Evolutionary conservation across 2,329 filamentous ascomycete genomes (phyloP).

Genomic region (Neonectria faginata): DNA sequence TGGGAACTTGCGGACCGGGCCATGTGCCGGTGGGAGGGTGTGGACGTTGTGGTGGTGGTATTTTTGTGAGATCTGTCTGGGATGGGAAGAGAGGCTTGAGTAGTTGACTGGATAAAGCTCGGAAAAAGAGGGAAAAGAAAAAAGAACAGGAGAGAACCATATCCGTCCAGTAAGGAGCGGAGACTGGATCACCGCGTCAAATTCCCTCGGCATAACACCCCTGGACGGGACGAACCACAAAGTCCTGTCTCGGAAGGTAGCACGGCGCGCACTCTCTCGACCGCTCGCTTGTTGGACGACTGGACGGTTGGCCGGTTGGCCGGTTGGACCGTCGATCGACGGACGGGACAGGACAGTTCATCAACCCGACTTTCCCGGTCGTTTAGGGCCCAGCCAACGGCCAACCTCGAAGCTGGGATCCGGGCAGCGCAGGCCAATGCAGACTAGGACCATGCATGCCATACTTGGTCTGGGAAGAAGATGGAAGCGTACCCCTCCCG

Average conservation of each 20-base stretch:
- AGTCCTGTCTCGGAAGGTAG: slow-evolving; percentile 13
- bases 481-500: slow-evolving; percentile 24
- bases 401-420: slow-evolving; percentile 23
- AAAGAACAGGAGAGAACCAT: background rate
- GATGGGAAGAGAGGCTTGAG: background rate
- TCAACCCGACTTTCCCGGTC: slow-evolving; percentile 21
- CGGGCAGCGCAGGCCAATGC: slow-evolving; percentile 23
- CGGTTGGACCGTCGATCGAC: slow-evolving; percentile 6
- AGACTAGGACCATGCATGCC: slow-evolving; percentile 30
- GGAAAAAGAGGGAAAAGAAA: background rate
- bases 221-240: slow-evolving; percentile 24
- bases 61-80: too few relatives aligned
- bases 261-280: slow-evolving; percentile 7
- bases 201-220: slow-evolving; percentile 30
- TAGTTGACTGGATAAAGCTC: background rate
- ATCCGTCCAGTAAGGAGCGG: slow-evolving; percentile 6
- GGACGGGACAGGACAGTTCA: slow-evolving; percentile 12
- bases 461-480: slow-evolving; percentile 28
- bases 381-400: slow-evolving; percentile 8
- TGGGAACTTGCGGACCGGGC: background rate
- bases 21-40: background rate
- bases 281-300: slow-evolving; percentile 9
- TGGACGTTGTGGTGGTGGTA: background rate
- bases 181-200: slow-evolving; percentile 13
- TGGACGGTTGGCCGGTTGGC: slow-evolving; percentile 12